Evolutionary conservation across 768 basidiomycete genomes (phyloP).

Genomic region (Hysterangium stoloniferum): DNA sequence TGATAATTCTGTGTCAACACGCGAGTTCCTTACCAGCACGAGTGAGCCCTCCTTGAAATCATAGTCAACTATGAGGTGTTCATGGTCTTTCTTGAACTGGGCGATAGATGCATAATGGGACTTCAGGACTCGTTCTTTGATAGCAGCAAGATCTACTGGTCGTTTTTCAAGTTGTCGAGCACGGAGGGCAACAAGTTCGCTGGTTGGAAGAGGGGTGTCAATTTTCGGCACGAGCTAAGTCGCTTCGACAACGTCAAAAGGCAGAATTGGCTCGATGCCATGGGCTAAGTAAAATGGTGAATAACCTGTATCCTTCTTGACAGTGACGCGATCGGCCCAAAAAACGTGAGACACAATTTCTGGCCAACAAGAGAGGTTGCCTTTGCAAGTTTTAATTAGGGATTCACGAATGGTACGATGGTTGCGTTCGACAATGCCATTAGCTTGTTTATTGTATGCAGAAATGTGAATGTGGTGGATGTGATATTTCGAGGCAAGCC

Average conservation of each 20-base stretch:
- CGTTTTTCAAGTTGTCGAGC: too few species aligned
- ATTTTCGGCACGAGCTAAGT: constrained; percentile 21
- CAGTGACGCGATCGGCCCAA: constrained; percentile 17
- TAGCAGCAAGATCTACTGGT: constrained; percentile 7
- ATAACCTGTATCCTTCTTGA: constrained; percentile 10
- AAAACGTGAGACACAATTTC: constrained; percentile 11
- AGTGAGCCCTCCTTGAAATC: too few species aligned
- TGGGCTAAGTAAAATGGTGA: too few species aligned
- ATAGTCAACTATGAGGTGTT: too few species aligned
- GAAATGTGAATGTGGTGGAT: constrained; percentile 35
- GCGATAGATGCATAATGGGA: background rate
- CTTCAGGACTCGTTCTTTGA: background rate
- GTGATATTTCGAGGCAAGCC: constrained; percentile 21
- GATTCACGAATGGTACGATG: constrained; percentile 27
- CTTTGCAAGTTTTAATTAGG: constrained; percentile 27
- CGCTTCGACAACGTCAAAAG: constrained; percentile 27
- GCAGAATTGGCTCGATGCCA: constrained; percentile 26
- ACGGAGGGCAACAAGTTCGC: constrained; percentile 15
- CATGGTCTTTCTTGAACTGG: too few species aligned
- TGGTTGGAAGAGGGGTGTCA: constrained; percentile 1
- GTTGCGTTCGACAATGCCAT: constrained; percentile 30
- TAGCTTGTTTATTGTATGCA: constrained; percentile 34
- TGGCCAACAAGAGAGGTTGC: constrained; percentile 28
- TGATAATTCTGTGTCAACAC: too few species aligned
- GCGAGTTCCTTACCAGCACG: too few species aligned